These are phyloP conservation scores for Thermochaetoides thermophila DNA, from an alignment of 495 filamentous ascomycete species.

Conservation along the genomic window DNA sequence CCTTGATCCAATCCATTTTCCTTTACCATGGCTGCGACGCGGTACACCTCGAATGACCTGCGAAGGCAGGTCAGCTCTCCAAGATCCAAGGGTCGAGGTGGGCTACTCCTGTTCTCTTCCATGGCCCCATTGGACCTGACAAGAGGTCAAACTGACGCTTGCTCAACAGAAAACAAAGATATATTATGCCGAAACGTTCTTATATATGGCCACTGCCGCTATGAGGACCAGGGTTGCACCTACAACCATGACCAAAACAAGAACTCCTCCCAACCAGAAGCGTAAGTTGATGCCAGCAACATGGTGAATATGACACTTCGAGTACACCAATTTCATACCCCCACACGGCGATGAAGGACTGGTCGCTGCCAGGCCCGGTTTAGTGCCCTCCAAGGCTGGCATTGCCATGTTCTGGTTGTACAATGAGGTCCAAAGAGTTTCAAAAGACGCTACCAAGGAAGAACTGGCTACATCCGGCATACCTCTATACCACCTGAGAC, in stretches of 20 bases:
- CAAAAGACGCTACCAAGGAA: not conserved
- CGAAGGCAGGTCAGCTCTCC: conserved; percentile 38
- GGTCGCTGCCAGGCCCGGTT: not conserved
- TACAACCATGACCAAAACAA: conserved; percentile 79
- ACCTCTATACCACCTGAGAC: too few relatives aligned
- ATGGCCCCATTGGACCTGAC: not conserved
- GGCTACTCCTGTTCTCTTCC: conserved; percentile 3
- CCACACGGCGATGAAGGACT: too few relatives aligned
- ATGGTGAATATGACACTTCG: too few relatives aligned
- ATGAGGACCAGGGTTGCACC: conserved; percentile 78
- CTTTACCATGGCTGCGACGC: conserved; percentile 28
- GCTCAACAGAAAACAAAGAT: conserved; percentile 46
- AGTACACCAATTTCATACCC: too few relatives aligned
- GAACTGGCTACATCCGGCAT: too few relatives aligned
- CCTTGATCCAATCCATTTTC: conserved; percentile 7
- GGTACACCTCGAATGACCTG: conserved; percentile 27
- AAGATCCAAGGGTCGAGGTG: conserved; percentile 35
- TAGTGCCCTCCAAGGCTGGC: not conserved
- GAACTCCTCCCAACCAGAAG: conserved; percentile 32
- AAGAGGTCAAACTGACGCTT: not conserved
- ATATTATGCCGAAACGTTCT: conserved; percentile 85
- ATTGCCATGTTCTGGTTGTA: too few relatives aligned
- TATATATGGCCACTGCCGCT: conserved; percentile 88
- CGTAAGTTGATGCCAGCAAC: conserved; percentile 39
- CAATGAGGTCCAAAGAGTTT: too few relatives aligned